Percentiles rank a stretch among this genome's conserved stretches.
phyloP scores from a whole-genome alignment of 352 stramenopile genomes.

The Phytophthora quininea region DNA sequence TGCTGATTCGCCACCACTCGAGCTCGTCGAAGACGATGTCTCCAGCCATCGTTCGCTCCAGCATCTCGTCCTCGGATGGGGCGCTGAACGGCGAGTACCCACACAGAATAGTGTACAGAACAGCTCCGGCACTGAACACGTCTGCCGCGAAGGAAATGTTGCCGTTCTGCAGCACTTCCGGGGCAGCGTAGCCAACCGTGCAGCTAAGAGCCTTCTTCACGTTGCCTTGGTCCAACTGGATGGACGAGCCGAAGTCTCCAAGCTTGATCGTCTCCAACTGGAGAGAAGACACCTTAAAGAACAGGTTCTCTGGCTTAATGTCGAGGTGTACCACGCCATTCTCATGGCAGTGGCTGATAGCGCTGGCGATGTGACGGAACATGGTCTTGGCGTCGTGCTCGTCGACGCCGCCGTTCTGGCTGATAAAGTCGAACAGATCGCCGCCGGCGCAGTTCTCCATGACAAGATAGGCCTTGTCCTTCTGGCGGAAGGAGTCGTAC shows the following conservation, averaged over 20 bases:
- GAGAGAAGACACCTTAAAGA: conserved; percentile 61
- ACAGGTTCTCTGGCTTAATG: conserved; percentile 83
- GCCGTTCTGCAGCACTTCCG: conserved; percentile 61
- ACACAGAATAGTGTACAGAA: conserved; percentile 72
- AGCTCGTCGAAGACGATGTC: conserved; percentile 62
- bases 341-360: conserved; percentile 61
- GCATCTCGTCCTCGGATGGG: conserved; percentile 64
- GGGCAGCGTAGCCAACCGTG: conserved; percentile 79
- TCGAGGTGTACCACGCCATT: conserved; percentile 74
- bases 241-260: conserved; percentile 73
- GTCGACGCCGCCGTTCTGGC: conserved; percentile 53
- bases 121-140: conserved; percentile 75
- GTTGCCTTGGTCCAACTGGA: conserved; percentile 45
- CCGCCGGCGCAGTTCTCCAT: conserved; percentile 68
- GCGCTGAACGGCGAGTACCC: conserved; percentile 74
- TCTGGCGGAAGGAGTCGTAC: conserved; percentile 67
- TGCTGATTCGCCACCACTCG: conserved; percentile 58
- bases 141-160: conserved; percentile 68
- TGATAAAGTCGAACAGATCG: conserved; percentile 69
- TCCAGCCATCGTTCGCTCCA: conserved; percentile 51
- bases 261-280: conserved; percentile 67
- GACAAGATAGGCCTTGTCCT: conserved; percentile 67
- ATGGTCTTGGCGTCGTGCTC: conserved; percentile 54
- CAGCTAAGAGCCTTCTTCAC: conserved; percentile 56
- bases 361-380: conserved; percentile 58